Conservation (phyloP, 805 yeast genomes). For the Starmerella davenportii region DNA sequence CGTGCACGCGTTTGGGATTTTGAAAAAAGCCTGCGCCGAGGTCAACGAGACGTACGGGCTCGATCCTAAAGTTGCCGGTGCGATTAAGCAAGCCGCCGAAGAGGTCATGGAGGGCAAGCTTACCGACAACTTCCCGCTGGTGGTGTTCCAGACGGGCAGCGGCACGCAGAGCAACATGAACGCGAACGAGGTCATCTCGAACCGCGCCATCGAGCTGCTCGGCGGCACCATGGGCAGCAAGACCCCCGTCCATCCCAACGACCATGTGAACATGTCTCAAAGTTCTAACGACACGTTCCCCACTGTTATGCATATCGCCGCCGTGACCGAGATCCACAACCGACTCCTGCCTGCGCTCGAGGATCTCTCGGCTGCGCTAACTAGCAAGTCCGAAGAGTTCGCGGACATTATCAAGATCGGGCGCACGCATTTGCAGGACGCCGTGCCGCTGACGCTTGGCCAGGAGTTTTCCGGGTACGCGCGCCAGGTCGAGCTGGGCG, state of each 20-base stretch:
- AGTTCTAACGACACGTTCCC: constrained; percentile 99
- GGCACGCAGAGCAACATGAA: constrained; percentile 99
- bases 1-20: constrained; percentile 76
- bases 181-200: constrained; percentile 95
- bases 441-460: constrained; percentile 93
- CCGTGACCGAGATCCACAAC: constrained; percentile 69
- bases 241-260: constrained; percentile 92
- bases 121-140: constrained; percentile 89
- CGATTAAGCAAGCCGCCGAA: constrained; percentile 85
- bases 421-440: constrained; percentile 97
- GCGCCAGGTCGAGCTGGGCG: constrained; percentile 81
- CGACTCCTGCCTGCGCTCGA: constrained; percentile 65
- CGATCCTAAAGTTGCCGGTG: constrained; percentile 66
- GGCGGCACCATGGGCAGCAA: constrained; percentile 89
- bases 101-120: constrained; percentile 88
- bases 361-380: constrained; percentile 59
- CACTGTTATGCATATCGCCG: constrained; percentile 98
- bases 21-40: constrained; percentile 86
- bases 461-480: constrained; percentile 97
- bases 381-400: constrained; percentile 66
- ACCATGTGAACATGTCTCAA: constrained; percentile 95
- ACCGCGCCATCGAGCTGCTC: constrained; percentile 89
- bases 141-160: constrained; percentile 96
- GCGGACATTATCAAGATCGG: constrained; percentile 87
- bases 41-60: constrained; percentile 75